A percentile compares a stretch with the other conserved stretches of the same genome.
Conservation (phyloP, 768 basidiomycete genomes). For the Phaffia tasmanica region DNA sequence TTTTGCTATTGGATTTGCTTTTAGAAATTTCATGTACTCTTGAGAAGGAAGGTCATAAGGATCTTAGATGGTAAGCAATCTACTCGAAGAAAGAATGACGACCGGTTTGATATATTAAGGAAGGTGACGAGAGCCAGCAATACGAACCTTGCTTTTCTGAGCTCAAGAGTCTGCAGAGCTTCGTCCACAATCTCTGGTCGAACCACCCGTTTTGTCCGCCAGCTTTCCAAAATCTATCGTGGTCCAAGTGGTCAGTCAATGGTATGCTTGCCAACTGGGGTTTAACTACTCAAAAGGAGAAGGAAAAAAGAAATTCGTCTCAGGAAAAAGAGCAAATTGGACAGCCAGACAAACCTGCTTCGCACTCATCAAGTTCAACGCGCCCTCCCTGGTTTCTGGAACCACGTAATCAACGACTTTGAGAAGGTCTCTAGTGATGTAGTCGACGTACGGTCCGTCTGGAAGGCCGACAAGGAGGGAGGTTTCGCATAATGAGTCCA, state of each 20-base stretch:
- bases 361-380: constrained; percentile 75
- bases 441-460: constrained; percentile 56
- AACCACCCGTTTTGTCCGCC: constrained; percentile 72
- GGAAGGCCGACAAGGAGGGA: constrained; percentile 29
- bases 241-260: neutral
- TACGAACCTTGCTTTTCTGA: constrained; percentile 29
- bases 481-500: constrained; percentile 55
- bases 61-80: neutral
- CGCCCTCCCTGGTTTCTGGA: constrained; percentile 71
- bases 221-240: constrained; percentile 73
- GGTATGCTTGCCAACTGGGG: neutral
- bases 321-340: neutral
- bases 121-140: neutral
- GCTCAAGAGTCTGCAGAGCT: constrained; percentile 44
- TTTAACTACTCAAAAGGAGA: neutral
- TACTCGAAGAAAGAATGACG: neutral
- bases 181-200: constrained; percentile 69
- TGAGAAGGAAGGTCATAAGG: neutral
- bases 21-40: constrained; percentile 1
- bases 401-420: constrained; percentile 77
- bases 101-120: neutral
- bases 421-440: constrained; percentile 62
- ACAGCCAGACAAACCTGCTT: constrained; percentile 53
- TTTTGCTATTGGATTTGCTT: constrained; percentile 27
- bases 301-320: neutral